Percentiles rank a stretch among this genome's conserved stretches.
These are phyloP conservation scores for Capronia coronata DNA, from an alignment of 2,329 filamentous ascomycete species.

Conservation along the genomic window DNA sequence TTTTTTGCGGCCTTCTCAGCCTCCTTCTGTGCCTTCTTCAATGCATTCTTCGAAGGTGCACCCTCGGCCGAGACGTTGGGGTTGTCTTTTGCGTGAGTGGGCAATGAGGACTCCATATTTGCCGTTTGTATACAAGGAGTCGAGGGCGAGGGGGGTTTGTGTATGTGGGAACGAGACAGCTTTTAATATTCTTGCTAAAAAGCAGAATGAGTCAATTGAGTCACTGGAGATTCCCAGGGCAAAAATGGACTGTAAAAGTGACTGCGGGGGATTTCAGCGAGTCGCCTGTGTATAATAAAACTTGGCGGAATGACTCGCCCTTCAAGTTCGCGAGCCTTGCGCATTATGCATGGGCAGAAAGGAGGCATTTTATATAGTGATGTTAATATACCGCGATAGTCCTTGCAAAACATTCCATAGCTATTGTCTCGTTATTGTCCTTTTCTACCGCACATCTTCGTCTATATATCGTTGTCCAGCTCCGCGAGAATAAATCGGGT, in stretches of 20 bases:
- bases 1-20: conserved; percentile 87
- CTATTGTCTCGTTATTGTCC: neutral
- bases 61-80: conserved; percentile 24
- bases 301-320: no score
- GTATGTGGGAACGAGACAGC: neutral
- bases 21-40: conserved; percentile 83
- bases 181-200: neutral
- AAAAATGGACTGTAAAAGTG: neutral
- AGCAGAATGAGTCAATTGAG: neutral
- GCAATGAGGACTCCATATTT: conserved; percentile 21
- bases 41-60: conserved; percentile 65
- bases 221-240: neutral
- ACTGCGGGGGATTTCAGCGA: neutral
- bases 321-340: no score
- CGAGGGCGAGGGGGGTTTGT: no score
- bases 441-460: no score
- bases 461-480: neutral
- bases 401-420: no score
- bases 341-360: no score
- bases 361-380: no score
- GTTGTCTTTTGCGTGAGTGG: conserved; percentile 25
- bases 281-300: no score
- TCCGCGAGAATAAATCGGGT: conserved; percentile 9
- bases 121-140: neutral
- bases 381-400: no score